Conservation (phyloP, 768 basidiomycete genomes). For the Lactarius quietus region DNA sequence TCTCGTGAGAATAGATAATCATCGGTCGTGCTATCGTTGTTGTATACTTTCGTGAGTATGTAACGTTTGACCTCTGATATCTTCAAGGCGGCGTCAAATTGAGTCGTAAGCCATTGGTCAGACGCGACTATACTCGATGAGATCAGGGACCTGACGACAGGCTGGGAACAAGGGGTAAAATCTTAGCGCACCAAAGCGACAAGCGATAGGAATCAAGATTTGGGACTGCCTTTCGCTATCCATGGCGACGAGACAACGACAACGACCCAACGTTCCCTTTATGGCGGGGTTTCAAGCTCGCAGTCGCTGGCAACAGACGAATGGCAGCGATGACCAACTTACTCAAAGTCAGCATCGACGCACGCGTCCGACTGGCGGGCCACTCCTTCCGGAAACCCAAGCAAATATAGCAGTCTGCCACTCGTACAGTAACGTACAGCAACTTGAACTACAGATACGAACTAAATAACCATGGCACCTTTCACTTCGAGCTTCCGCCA, state of each 20-base stretch:
- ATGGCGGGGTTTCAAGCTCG: background rate
- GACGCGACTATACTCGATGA: constrained; percentile 44
- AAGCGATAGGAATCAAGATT: constrained; percentile 43
- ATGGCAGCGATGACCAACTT: background rate
- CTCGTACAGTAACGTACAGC: background rate
- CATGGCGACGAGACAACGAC: constrained; percentile 4
- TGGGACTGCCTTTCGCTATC: background rate
- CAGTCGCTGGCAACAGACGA: background rate
- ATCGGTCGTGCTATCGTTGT: constrained; percentile 28
- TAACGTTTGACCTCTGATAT: constrained; percentile 60
- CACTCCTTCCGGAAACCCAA: background rate
- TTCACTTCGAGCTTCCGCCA: background rate
- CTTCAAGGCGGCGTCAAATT: constrained; percentile 57
- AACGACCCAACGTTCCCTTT: background rate
- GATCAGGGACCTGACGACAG: background rate
- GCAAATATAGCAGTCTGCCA: background rate
- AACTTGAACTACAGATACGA: background rate
- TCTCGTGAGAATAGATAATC: constrained; percentile 30
- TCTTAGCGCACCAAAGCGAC: constrained; percentile 52
- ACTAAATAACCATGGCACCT: background rate
- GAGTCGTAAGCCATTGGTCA: constrained; percentile 78
- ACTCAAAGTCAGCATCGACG: background rate
- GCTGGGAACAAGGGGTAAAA: background rate
- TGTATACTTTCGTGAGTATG: constrained; percentile 55
- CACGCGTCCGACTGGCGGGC: background rate